Conservation (phyloP, 306 rosid species). For the cucumber (Cucumis sativus) region DNA sequence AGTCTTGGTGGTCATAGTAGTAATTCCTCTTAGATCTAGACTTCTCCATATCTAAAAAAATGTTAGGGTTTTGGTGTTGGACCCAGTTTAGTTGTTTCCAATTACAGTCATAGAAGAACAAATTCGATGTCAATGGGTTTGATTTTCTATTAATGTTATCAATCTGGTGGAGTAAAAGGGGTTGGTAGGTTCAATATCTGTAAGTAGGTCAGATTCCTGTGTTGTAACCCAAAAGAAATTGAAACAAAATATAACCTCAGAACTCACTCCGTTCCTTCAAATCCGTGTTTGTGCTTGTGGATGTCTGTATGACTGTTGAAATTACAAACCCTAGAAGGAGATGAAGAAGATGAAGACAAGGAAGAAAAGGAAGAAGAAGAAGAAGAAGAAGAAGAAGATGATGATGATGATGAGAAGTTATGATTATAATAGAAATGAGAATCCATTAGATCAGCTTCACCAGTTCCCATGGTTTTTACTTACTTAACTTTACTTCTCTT, state of each 20-base stretch:
- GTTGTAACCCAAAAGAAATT: not conserved
- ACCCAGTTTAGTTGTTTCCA: constrained; percentile 1
- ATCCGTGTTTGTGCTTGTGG: not conserved
- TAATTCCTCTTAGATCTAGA: constrained; percentile 96
- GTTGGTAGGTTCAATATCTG: not conserved
- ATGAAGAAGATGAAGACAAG: not conserved
- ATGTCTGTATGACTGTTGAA: not conserved
- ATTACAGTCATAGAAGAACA: constrained; percentile 12
- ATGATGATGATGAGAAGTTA: too few species aligned
- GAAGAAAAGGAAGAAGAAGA: not conserved
- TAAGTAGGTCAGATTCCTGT: constrained; percentile 1
- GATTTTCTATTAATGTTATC: not conserved
- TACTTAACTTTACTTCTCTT: not conserved
- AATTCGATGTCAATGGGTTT: constrained; percentile 9
- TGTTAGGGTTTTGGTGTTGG: constrained; percentile 7
- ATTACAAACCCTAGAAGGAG: not conserved
- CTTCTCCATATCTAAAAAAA: constrained; percentile 56
- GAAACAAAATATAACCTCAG: not conserved
- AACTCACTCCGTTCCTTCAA: not conserved
- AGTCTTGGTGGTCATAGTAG: constrained; percentile 81
- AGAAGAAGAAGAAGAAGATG: not conserved
- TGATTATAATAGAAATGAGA: not conserved
- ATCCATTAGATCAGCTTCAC: not conserved
- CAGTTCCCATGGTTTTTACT: not conserved
- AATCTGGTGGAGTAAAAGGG: not conserved